Evolutionary conservation across 345 rosid species (phyloP).

Genomic region (Hibiscus trionum): DNA sequence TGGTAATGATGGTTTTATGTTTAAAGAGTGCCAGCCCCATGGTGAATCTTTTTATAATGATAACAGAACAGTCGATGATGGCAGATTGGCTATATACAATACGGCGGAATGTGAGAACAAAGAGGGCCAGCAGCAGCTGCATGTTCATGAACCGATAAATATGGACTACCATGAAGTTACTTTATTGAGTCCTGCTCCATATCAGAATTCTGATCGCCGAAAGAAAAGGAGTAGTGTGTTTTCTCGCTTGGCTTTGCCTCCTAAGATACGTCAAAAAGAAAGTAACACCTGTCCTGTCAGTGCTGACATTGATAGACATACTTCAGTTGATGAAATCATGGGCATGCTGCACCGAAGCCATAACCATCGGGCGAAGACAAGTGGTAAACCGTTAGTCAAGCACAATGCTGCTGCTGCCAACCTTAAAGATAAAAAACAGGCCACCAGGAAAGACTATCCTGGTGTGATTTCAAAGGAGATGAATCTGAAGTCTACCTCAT

Average conservation of each 20-base stretch:
- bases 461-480: conserved; percentile 17
- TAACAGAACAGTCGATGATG: conserved; percentile 19
- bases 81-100: conserved; percentile 6
- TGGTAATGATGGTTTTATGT: conserved; percentile 17
- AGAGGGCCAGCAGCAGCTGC: not conserved
- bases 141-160: conserved; percentile 8
- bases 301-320: conserved; percentile 8
- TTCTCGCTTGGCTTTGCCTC: conserved; percentile 34
- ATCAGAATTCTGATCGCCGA: conserved; percentile 1
- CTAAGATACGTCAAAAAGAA: conserved; percentile 11
- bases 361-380: conserved; percentile 22
- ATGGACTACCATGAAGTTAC: not conserved
- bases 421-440: conserved; percentile 15
- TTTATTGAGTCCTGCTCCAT: not conserved
- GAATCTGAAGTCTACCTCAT: conserved; percentile 8
- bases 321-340: conserved; percentile 47
- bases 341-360: conserved; percentile 24
- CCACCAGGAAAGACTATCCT: not conserved
- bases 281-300: conserved; percentile 2
- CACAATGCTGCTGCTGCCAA: conserved; percentile 5
- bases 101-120: conserved; percentile 4
- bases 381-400: not conserved
- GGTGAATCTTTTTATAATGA: conserved; percentile 12
- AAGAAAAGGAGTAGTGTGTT: conserved; percentile 43
- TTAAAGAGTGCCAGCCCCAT: conserved; percentile 13